Evolutionary conservation across 352 stramenopile genomes (phyloP).

Genomic region (Phytophthora rubi): DNA sequence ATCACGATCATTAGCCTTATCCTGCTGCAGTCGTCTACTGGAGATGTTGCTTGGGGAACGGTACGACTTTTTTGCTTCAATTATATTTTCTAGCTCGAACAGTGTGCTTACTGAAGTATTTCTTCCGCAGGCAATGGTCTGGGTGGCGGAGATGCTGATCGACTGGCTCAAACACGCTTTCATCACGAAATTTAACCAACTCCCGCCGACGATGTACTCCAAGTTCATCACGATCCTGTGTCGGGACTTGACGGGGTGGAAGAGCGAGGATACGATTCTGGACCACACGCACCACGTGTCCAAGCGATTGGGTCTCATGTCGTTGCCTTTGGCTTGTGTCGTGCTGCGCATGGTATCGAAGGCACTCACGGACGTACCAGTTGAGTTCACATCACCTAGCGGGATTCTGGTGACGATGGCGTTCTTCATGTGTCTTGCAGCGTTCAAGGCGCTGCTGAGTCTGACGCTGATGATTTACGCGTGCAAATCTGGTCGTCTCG

Average conservation of each 20-base stretch:
- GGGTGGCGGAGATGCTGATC: slow-evolving; percentile 94
- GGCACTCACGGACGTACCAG: slow-evolving; percentile 51
- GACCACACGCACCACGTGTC: slow-evolving; percentile 96
- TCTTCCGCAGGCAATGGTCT: slow-evolving; percentile 80
- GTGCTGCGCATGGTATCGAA: slow-evolving; percentile 86
- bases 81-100: neutral
- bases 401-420: slow-evolving; percentile 57
- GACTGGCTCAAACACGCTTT: slow-evolving; percentile 99
- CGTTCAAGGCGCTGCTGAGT: slow-evolving; percentile 82
- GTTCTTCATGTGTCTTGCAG: slow-evolving; percentile 76
- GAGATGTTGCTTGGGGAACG: slow-evolving; percentile 78
- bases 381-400: slow-evolving; percentile 44
- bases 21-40: slow-evolving; percentile 87
- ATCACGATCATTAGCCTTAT: slow-evolving; percentile 96
- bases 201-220: slow-evolving; percentile 93
- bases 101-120: neutral
- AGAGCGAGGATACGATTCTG: slow-evolving; percentile 90
- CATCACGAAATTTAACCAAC: slow-evolving; percentile 99
- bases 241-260: slow-evolving; percentile 94
- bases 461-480: slow-evolving; percentile 84
- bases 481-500: slow-evolving; percentile 63
- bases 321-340: slow-evolving; percentile 95
- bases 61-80: slow-evolving; percentile 40
- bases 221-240: slow-evolving; percentile 96
- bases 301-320: slow-evolving; percentile 92